Conservation (phyloP, 352 stramenopile species). For the Globisporangium uncinulatum region DNA sequence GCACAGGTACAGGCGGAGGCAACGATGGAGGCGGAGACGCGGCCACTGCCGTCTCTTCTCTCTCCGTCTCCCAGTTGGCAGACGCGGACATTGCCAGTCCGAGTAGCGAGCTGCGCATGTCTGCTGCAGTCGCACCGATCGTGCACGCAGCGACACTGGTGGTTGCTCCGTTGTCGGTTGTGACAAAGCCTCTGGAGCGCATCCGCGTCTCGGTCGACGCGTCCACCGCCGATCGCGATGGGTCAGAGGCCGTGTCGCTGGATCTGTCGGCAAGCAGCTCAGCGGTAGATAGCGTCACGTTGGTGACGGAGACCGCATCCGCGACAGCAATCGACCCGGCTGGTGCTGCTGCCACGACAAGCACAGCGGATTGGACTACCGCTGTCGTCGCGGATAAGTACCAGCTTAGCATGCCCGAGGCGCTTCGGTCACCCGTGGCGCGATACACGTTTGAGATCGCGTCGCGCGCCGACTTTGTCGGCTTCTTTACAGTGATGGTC, state of each 20-base stretch:
- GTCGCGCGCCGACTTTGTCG: slow-evolving; percentile 33
- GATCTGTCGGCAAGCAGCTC: no score
- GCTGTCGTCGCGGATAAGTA: background rate
- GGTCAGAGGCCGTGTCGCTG: background rate
- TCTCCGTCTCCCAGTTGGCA: no score
- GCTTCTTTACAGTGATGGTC: slow-evolving; percentile 30
- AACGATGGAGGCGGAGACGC: no score
- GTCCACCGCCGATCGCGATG: background rate
- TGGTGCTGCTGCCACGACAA: no score
- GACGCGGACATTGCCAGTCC: no score
- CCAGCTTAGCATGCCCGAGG: background rate
- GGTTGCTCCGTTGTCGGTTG: background rate
- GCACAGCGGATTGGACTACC: background rate
- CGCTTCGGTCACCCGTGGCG: slow-evolving; percentile 11
- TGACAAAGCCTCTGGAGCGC: background rate
- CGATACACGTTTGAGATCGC: slow-evolving; percentile 20
- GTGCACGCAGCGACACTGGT: background rate
- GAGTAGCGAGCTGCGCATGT: background rate
- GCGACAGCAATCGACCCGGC: no score
- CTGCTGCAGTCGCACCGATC: background rate
- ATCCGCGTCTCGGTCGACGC: background rate
- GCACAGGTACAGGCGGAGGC: no score
- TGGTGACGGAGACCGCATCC: no score
- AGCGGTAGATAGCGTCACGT: no score
- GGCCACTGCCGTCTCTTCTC: no score